Percentiles rank a stretch among this genome's conserved stretches.
Conservation (phyloP, 2,329 filamentous ascomycete genomes). For the Aspergillus spinulosporus region DNA sequence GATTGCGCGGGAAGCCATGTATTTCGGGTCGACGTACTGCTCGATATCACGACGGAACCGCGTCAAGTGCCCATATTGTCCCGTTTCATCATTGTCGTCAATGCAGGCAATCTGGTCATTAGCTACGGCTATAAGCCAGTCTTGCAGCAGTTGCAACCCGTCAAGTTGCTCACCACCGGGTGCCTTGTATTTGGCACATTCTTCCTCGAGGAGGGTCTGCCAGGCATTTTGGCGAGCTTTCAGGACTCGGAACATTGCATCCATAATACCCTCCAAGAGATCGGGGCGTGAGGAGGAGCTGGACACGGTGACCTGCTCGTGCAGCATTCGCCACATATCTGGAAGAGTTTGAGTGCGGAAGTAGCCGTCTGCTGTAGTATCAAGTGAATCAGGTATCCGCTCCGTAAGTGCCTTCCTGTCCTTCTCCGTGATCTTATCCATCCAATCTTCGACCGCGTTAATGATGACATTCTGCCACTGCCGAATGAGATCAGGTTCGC, state of each 20-base stretch:
- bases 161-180: conserved; percentile 55
- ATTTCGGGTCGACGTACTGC: conserved; percentile 74
- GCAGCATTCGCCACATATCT: conserved; percentile 96
- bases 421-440: conserved; percentile 82
- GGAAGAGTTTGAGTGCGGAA: conserved; percentile 89
- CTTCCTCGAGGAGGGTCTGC: conserved; percentile 85
- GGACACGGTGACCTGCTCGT: conserved; percentile 85
- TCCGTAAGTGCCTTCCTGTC: conserved; percentile 80
- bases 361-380: conserved; percentile 83
- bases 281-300: conserved; percentile 82
- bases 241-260: conserved; percentile 89
- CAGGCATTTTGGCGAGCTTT: conserved; percentile 80
- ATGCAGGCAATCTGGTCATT: conserved; percentile 99
- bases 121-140: conserved; percentile 94
- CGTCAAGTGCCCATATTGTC: conserved; percentile 77
- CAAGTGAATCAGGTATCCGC: conserved; percentile 75
- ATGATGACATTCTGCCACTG: conserved; percentile 96
- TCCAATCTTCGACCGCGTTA: conserved; percentile 94
- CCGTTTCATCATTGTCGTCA: conserved; percentile 77
- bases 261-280: conserved; percentile 90
- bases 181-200: conserved; percentile 71
- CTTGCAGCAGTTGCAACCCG: conserved; percentile 70
- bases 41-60: conserved; percentile 84
- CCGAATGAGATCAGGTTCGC: conserved; percentile 84
- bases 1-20: conserved; percentile 70